Evolutionary conservation across 768 basidiomycete genomes (phyloP).

Genomic region (Ephemerocybe angulata): DNA sequence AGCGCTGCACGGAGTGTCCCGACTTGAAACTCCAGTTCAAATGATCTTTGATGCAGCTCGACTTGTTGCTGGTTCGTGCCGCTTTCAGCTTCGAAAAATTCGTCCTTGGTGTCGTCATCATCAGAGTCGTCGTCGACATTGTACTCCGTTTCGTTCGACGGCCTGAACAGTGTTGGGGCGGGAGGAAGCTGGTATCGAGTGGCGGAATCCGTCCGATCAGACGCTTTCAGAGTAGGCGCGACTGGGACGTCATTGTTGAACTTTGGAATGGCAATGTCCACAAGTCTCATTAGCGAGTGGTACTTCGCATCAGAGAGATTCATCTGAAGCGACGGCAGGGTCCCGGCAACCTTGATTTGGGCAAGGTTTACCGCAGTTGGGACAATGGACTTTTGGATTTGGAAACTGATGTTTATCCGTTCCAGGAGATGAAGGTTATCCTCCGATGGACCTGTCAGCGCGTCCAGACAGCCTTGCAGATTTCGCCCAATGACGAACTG

Average conservation of each 20-base stretch:
- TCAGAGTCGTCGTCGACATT: slow-evolving; percentile 54
- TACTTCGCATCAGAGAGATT: slow-evolving; percentile 92
- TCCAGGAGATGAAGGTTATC: slow-evolving; percentile 85
- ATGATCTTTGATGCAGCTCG: slow-evolving; percentile 54
- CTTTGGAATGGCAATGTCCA: slow-evolving; percentile 87
- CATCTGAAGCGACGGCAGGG: slow-evolving; percentile 80
- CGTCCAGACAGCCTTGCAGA: slow-evolving; percentile 76
- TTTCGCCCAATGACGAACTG: slow-evolving; percentile 89
- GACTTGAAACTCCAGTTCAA: slow-evolving; percentile 87
- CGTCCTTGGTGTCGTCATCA: slow-evolving; percentile 36
- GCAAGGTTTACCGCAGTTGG: slow-evolving; percentile 77
- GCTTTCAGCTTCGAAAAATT: slow-evolving; percentile 73
- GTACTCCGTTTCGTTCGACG: slow-evolving; percentile 55
- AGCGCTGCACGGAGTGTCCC: slow-evolving; percentile 77
- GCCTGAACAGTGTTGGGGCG: slow-evolving; percentile 47
- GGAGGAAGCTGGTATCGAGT: slow-evolving; percentile 46
- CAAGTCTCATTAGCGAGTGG: slow-evolving; percentile 84
- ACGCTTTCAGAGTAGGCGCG: slow-evolving; percentile 10
- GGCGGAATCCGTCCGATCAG: slow-evolving; percentile 23
- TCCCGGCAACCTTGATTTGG: slow-evolving; percentile 87
- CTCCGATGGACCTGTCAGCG: slow-evolving; percentile 54
- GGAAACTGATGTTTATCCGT: slow-evolving; percentile 84
- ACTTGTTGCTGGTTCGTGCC: slow-evolving; percentile 44
- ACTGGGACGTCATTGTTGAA: slow-evolving; percentile 49
- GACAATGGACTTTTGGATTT: slow-evolving; percentile 90